These are phyloP conservation scores for Capsicum rhomboideum DNA, from an alignment of 257 asterid species.

Conservation along the genomic window DNA sequence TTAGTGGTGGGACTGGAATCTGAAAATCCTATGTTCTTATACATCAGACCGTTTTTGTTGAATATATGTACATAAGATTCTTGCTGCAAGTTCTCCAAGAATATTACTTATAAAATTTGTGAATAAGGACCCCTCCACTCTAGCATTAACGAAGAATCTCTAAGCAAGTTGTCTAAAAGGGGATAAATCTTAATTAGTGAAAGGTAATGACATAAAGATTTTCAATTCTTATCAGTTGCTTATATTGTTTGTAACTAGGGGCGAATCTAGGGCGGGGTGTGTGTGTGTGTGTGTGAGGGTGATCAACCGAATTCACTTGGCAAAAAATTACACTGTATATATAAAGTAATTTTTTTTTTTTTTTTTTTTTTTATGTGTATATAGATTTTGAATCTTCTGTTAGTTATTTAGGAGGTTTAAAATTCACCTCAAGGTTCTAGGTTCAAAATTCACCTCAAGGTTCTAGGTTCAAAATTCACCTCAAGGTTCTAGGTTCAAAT, in stretches of 20 bases:
- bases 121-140: neutral
- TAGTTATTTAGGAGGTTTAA: too few relatives aligned
- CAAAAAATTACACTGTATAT: too few relatives aligned
- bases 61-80: neutral
- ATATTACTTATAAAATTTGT: neutral
- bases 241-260: neutral
- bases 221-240: neutral
- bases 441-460: too few relatives aligned
- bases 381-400: too few relatives aligned
- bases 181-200: neutral
- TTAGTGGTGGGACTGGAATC: neutral
- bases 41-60: neutral
- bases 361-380: too few relatives aligned
- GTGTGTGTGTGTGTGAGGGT: too few relatives aligned
- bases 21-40: neutral
- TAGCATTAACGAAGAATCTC: neutral
- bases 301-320: too few relatives aligned
- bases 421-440: too few relatives aligned
- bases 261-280: too few relatives aligned
- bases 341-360: too few relatives aligned
- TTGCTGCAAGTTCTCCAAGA: neutral
- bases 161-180: neutral
- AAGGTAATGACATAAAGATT: neutral
- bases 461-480: too few relatives aligned
- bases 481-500: too few relatives aligned